Percentiles rank a stretch among this genome's conserved stretches.
Conservation (phyloP, 2,329 filamentous ascomycete species). For the Podosphaera leucotricha region DNA sequence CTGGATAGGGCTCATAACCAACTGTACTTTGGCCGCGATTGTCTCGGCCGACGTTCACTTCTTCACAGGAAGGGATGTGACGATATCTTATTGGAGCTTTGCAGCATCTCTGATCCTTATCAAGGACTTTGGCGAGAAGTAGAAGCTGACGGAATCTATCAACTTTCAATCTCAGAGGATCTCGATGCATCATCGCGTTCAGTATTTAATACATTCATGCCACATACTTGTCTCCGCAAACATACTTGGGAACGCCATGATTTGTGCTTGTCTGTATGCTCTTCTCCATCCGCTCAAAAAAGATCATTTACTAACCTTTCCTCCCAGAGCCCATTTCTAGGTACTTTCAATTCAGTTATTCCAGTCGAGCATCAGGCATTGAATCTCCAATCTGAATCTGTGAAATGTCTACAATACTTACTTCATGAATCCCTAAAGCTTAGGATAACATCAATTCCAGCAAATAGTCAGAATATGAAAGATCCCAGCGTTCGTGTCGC, state of each 20-base stretch:
- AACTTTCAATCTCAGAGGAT: conserved; percentile 7
- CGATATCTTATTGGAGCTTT: conserved; percentile 30
- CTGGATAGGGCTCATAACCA: conserved; percentile 37
- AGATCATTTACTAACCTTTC: conserved; percentile 1
- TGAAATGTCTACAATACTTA: conserved; percentile 27
- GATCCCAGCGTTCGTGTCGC: conserved; percentile 33
- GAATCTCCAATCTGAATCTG: conserved; percentile 22
- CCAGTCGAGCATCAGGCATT: conserved; percentile 16
- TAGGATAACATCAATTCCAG: conserved; percentile 41
- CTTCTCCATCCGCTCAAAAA: background rate
- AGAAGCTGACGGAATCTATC: conserved; percentile 59
- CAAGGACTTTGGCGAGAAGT: conserved; percentile 48
- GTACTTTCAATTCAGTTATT: conserved; percentile 17
- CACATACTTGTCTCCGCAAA: conserved; percentile 1
- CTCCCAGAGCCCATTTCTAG: conserved; percentile 6
- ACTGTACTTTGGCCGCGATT: conserved; percentile 69
- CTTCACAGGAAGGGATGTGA: conserved; percentile 28
- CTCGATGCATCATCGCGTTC: background rate
- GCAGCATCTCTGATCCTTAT: conserved; percentile 40
- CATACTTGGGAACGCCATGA: conserved; percentile 2
- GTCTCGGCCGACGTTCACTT: conserved; percentile 66
- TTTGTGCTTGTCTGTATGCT: background rate
- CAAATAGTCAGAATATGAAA: conserved; percentile 21
- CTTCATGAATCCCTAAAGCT: conserved; percentile 37
- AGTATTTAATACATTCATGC: background rate